Conservation (phyloP, 352 stramenopile species). For the Globisporangium cystogenes region DNA sequence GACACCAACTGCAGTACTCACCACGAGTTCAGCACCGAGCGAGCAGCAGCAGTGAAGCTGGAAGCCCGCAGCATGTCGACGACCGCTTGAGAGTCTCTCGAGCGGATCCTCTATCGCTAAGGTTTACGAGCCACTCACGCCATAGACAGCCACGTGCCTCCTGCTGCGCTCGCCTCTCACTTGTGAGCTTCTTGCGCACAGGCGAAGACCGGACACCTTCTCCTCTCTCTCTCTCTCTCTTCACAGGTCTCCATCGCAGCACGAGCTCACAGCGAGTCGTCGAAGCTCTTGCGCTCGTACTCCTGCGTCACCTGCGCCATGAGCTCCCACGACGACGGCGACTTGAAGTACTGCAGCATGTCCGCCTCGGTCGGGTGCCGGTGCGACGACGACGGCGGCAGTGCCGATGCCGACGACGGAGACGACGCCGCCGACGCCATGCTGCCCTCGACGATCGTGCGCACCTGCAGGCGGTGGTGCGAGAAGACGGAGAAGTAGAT, state of each 20-base stretch:
- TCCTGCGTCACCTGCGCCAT: slow-evolving; percentile 55
- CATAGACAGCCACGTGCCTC: neutral
- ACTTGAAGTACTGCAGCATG: slow-evolving; percentile 71
- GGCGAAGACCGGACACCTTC: too few species aligned
- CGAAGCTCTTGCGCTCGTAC: slow-evolving; percentile 24
- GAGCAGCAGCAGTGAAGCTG: neutral
- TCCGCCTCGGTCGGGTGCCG: slow-evolving; percentile 38
- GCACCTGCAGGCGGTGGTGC: slow-evolving; percentile 38
- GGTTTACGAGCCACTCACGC: neutral
- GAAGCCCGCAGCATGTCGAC: neutral
- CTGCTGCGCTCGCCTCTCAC: neutral
- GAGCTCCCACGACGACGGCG: slow-evolving; percentile 64
- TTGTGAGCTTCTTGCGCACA: neutral
- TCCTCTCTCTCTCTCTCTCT: neutral
- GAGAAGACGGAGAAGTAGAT: slow-evolving; percentile 61
- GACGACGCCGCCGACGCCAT: slow-evolving; percentile 27
- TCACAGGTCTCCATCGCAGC: neutral
- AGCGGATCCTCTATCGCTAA: slow-evolving; percentile 1
- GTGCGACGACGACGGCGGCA: slow-evolving; percentile 6
- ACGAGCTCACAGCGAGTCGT: slow-evolving; percentile 7
- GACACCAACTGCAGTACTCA: too few species aligned
- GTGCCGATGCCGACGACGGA: slow-evolving; percentile 9
- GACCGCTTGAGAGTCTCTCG: neutral
- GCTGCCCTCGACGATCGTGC: slow-evolving; percentile 59
- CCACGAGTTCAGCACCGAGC: neutral